Evolutionary conservation across 75 land plant species (phyloP), one percentile per base, ranked within the genome.

Genomic region (Azolla pinnata): DNA sequence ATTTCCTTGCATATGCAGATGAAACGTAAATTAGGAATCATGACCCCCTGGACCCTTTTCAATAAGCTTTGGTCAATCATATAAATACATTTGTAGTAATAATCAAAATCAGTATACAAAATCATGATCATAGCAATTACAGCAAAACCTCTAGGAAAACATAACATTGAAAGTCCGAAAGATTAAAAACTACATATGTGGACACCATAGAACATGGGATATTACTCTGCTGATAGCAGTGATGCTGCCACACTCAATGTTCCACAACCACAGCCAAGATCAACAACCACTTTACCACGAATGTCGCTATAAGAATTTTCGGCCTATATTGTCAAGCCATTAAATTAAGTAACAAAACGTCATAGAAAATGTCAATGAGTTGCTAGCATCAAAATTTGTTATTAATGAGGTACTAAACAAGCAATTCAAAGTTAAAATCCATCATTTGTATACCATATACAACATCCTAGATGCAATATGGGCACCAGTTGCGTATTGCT

Each of bases 181-280:
- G n/a, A n/a, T n/a, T n/a, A n/a, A n/a, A n/a, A n/a, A n/a, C n/a
- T n/a, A n/a, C n/a, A n/a, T n/a, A n/a, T n/a, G n/a, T n/a, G n/a
- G n/a, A n/a, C n/a, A n/a, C n/a, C n/a, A n/a, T n/a, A n/a, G n/a
- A n/a, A n/a, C n/a, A n/a, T n/a, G n/a, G n/a, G n/a, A n/a, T n/a
- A n/a, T n/a, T n/a, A 92, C 98, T 76, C 84, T 59, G 98, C 90
- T 63, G 70, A 96, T 71, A 85, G 75, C 53, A 92, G 75, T 33
- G 86, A 71, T 51, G 85, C 86, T 32, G 98, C 98, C 29, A 85
- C 56, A n/a, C 96, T 96, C 34, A 91, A 65, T 10, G 93, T 91
- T 25, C 97, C 97, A 69, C 93, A 88, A 5, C 97, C 97, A 76
- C 97, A 91, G 19, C 97, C 97, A 52, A 91, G 73, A 68, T 91